These are phyloP conservation scores for Fragilaria radians DNA, from an alignment of 108 stramenopile genomes.

Conservation along the genomic window DNA sequence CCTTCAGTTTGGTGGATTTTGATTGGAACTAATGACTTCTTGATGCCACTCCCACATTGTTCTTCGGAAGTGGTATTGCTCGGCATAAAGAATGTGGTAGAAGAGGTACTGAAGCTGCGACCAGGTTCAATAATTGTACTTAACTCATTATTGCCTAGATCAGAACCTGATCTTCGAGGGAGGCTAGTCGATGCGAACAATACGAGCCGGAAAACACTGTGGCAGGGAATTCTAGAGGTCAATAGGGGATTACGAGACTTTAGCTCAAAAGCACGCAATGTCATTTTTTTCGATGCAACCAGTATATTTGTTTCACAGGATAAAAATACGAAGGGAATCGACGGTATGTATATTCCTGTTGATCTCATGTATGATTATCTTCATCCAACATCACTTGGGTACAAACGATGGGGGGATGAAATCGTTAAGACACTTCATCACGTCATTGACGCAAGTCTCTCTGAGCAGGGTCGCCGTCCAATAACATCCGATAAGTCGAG, in stretches of 20 bases:
- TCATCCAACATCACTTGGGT: constrained; percentile 20
- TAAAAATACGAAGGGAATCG: constrained; percentile 15
- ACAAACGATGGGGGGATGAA: constrained; percentile 5
- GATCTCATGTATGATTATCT: constrained; percentile 28
- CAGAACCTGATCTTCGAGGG: neutral
- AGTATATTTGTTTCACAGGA: constrained; percentile 18
- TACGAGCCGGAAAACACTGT: constrained; percentile 10
- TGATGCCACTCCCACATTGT: constrained; percentile 24
- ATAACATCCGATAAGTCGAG: too few relatives aligned
- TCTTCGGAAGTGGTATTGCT: constrained; percentile 62
- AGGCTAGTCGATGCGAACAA: neutral
- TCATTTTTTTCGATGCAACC: constrained; percentile 28
- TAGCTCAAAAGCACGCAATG: constrained; percentile 21
- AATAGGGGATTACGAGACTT: constrained; percentile 26
- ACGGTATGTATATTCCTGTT: constrained; percentile 16
- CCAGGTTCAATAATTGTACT: constrained; percentile 55
- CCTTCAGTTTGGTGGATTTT: constrained; percentile 36
- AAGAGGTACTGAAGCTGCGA: constrained; percentile 32
- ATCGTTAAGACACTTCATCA: neutral
- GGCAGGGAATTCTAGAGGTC: constrained; percentile 25
- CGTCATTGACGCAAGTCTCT: constrained; percentile 1
- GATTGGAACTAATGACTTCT: constrained; percentile 62
- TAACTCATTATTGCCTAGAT: constrained; percentile 48
- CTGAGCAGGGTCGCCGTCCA: neutral
- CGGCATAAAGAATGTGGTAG: constrained; percentile 56